phyloP scores from a whole-genome alignment of 495 filamentous ascomycete species.

The Neurospora sublineolata region DNA sequence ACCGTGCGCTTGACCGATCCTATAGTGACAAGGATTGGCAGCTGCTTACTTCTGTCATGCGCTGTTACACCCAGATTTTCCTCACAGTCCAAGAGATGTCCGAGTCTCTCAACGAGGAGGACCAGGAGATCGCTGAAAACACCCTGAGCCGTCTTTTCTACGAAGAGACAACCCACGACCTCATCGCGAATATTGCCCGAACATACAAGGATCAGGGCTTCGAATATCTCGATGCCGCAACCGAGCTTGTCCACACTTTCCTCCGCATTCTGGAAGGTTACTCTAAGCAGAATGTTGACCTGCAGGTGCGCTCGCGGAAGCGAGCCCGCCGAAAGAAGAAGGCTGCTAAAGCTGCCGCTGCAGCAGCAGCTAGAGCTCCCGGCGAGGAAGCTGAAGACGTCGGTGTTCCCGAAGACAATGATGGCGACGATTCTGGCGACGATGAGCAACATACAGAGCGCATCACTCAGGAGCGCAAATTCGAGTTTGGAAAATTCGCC shows the following conservation, averaged over 20 bases:
- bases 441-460: slow-evolving; percentile 63
- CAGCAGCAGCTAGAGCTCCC: neutral
- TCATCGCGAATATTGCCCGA: slow-evolving; percentile 63
- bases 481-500: slow-evolving; percentile 81
- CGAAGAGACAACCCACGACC: slow-evolving; percentile 87
- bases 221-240: slow-evolving; percentile 83
- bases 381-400: slow-evolving; percentile 16
- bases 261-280: slow-evolving; percentile 85
- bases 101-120: slow-evolving; percentile 71
- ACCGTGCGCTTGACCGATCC: slow-evolving; percentile 65
- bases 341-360: slow-evolving; percentile 29
- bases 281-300: slow-evolving; percentile 83
- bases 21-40: slow-evolving; percentile 78
- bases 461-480: slow-evolving; percentile 71
- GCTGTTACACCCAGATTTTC: slow-evolving; percentile 79
- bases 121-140: slow-evolving; percentile 97
- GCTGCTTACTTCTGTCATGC: slow-evolving; percentile 77
- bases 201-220: slow-evolving; percentile 90
- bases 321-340: slow-evolving; percentile 60
- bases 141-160: slow-evolving; percentile 96
- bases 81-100: slow-evolving; percentile 92
- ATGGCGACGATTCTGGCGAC: slow-evolving; percentile 55
- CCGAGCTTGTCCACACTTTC: slow-evolving; percentile 85
- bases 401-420: slow-evolving; percentile 24
- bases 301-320: slow-evolving; percentile 77